phyloP scores from a whole-genome alignment of 2,329 filamentous ascomycete species.

The Aspergillus proliferans region DNA sequence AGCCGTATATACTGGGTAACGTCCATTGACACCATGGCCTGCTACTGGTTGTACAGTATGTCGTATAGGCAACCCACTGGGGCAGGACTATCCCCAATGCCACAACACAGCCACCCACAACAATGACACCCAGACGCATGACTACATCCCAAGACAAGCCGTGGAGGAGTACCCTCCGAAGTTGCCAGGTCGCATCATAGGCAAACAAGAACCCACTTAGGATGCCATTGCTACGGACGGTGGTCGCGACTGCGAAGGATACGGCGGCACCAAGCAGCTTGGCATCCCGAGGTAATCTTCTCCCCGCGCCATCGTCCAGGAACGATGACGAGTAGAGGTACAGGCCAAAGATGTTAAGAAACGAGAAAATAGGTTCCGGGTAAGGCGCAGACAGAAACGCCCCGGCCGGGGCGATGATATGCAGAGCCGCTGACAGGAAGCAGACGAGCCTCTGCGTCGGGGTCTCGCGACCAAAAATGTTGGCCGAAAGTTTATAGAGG shows the following conservation, averaged over 20 bases:
- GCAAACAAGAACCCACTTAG: constrained; percentile 73
- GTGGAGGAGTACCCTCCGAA: constrained; percentile 37
- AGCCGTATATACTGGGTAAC: constrained; percentile 85
- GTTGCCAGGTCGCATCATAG: constrained; percentile 48
- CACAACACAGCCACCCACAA: constrained; percentile 62
- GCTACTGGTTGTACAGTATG: constrained; percentile 54
- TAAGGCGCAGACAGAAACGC: constrained; percentile 86
- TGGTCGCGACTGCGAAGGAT: constrained; percentile 64
- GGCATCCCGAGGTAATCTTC: constrained; percentile 33
- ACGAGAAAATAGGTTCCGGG: constrained; percentile 70
- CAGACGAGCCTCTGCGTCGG: constrained; percentile 25
- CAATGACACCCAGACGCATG: constrained; percentile 52
- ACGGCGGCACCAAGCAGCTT: constrained; percentile 58
- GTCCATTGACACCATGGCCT: constrained; percentile 68
- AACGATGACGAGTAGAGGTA: constrained; percentile 56
- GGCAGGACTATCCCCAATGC: constrained; percentile 63
- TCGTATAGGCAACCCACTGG: constrained; percentile 66
- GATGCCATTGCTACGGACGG: constrained; percentile 78
- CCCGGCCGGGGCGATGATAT: constrained; percentile 80
- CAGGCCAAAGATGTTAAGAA: constrained; percentile 69
- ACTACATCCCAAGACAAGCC: constrained; percentile 35
- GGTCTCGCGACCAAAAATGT: constrained; percentile 45
- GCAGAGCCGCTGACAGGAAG: constrained; percentile 64
- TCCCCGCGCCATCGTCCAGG: constrained; percentile 25
- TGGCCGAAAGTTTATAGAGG: constrained; percentile 60